A percentile compares a stretch with the other conserved stretches of the same genome.
phyloP scores from a whole-genome alignment of 331 rosid species.

The Telfairia occidentalis region DNA sequence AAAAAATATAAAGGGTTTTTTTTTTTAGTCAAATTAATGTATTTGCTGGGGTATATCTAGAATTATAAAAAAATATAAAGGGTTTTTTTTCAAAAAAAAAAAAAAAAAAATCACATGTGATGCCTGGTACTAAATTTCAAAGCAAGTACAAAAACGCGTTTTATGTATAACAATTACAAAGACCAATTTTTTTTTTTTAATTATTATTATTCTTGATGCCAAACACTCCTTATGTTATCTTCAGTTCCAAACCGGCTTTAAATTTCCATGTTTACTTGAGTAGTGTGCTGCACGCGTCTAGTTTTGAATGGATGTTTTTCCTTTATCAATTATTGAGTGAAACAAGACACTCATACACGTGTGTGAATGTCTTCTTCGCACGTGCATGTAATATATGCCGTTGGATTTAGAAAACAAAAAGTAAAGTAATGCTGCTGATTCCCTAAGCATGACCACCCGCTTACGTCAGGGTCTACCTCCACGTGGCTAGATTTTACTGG shows the following conservation, averaged over 20 bases:
- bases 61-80: neutral
- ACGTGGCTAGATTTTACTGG: neutral
- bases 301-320: neutral
- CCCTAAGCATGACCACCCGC: too few relatives aligned
- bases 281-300: neutral
- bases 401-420: neutral
- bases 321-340: constrained; percentile 1
- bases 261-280: neutral
- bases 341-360: neutral
- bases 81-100: neutral
- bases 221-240: neutral
- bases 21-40: too few relatives aligned
- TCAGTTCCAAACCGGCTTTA: neutral
- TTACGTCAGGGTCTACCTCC: neutral
- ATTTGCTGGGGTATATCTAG: neutral
- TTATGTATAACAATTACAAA: neutral
- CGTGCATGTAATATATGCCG: neutral
- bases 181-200: neutral
- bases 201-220: neutral
- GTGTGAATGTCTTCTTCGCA: neutral
- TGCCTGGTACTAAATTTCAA: constrained; percentile 1
- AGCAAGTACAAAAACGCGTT: constrained; percentile 5
- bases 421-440: too few relatives aligned
- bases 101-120: neutral
- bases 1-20: neutral